Conservation (phyloP, 2,329 filamentous ascomycete species). For the Cercospora sojina region DNA sequence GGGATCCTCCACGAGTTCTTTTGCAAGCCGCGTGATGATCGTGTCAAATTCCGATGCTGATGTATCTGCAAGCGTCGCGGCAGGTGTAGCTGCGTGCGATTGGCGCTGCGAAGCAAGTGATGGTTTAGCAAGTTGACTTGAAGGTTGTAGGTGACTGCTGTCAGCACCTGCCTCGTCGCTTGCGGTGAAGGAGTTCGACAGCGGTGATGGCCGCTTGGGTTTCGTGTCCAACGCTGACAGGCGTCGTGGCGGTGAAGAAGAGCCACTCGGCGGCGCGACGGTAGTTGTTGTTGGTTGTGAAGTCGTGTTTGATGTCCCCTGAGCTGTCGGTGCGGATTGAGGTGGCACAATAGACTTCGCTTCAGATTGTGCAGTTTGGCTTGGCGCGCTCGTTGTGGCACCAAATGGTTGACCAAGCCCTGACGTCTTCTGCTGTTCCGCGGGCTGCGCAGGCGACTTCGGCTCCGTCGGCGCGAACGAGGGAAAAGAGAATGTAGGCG, state of each 20-base stretch:
- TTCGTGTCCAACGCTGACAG: conserved; percentile 25
- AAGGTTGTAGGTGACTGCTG: not conserved
- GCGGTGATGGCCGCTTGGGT: conserved; percentile 38
- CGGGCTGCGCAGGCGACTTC: not conserved
- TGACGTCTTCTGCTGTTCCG: not conserved
- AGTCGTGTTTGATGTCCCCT: conserved; percentile 4
- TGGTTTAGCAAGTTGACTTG: conserved; percentile 10
- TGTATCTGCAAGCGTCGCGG: conserved; percentile 17
- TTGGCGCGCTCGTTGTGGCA: conserved; percentile 15
- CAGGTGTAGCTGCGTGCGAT: conserved; percentile 12
- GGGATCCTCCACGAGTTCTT: conserved; percentile 40
- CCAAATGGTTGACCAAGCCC: conserved; percentile 9
- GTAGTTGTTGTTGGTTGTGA: conserved; percentile 14
- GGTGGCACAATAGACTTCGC: conserved; percentile 22
- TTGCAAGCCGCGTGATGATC: conserved; percentile 38
- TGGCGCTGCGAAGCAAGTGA: conserved; percentile 8
- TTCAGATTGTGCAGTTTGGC: conserved; percentile 22
- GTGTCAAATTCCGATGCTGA: conserved; percentile 31
- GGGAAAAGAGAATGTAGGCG: conserved; percentile 8
- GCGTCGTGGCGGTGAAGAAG: conserved; percentile 22
- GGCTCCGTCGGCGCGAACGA: not conserved
- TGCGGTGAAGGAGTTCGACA: conserved; percentile 36
- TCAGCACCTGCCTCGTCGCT: conserved; percentile 9
- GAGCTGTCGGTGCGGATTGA: conserved; percentile 18
- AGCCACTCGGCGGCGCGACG: conserved; percentile 15